Percentiles rank a stretch among this genome's conserved stretches.
phyloP scores from a whole-genome alignment of 2,329 filamentous ascomycete genomes.

The Trichoderma semiorbis region DNA sequence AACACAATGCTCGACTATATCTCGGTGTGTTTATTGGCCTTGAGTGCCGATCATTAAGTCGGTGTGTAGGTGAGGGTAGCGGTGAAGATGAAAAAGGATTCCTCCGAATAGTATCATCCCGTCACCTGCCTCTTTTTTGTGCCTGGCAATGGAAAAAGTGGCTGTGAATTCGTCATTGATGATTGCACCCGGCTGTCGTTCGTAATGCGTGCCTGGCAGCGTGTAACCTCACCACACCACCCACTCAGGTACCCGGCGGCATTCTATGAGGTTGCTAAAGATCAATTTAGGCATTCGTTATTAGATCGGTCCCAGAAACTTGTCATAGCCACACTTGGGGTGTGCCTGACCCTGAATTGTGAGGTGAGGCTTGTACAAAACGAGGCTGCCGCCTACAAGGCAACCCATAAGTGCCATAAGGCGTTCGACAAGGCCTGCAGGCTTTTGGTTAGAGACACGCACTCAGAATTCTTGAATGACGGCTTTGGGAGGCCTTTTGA shows the following conservation, averaged over 20 bases:
- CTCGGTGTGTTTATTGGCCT: not conserved
- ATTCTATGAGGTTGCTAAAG: not conserved
- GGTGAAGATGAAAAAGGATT: not conserved
- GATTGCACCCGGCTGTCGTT: not conserved
- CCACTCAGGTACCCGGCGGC: not conserved
- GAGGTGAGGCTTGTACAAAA: not conserved
- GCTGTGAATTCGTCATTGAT: not conserved
- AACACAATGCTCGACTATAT: not conserved
- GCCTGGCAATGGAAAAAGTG: not conserved
- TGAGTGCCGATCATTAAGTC: not conserved
- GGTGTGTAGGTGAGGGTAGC: not conserved
- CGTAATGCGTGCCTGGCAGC: not conserved
- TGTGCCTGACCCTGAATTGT: not conserved
- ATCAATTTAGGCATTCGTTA: not conserved
- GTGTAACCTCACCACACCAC: not conserved
- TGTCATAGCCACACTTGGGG: not conserved
- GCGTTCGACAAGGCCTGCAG: not conserved
- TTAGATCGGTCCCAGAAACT: not conserved
- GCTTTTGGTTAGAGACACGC: not conserved
- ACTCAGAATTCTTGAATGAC: not conserved
- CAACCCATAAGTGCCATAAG: not conserved
- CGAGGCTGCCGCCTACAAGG: no score
- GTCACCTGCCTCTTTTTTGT: not conserved
- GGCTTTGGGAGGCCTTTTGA: not conserved
- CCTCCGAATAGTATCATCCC: rapidly evolving